phyloP scores from a whole-genome alignment of 2,329 filamentous ascomycete species.

The Epichloe festucae region DNA sequence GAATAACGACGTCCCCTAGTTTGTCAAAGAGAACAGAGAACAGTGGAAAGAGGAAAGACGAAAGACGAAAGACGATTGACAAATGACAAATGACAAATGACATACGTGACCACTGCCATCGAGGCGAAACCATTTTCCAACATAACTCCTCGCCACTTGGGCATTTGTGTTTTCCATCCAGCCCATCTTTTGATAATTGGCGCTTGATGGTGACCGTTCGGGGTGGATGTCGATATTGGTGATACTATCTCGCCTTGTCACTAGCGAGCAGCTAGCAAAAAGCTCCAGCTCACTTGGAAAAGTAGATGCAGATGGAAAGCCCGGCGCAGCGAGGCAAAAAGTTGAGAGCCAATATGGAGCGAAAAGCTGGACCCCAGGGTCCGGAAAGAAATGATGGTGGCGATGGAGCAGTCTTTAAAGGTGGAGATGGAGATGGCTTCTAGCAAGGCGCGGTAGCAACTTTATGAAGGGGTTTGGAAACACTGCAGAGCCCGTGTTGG shows the following conservation, averaged over 20 bases:
- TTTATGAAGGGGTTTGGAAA: not conserved
- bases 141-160: slow-evolving; percentile 48
- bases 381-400: not conserved
- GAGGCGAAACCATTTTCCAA: slow-evolving; percentile 65
- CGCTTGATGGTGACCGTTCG: not conserved
- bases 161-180: slow-evolving; percentile 39
- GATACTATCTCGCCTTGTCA: not conserved
- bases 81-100: slow-evolving; percentile 10
- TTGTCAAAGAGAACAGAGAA: not conserved
- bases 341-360: not conserved
- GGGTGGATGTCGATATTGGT: not conserved
- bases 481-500: not conserved
- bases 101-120: slow-evolving; percentile 73
- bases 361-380: not conserved
- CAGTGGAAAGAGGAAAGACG: not conserved
- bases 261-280: not conserved
- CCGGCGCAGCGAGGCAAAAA: not conserved
- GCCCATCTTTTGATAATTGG: slow-evolving; percentile 23
- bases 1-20: not conserved
- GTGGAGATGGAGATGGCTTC: not conserved
- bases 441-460: not conserved
- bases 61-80: slow-evolving; percentile 17
- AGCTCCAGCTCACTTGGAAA: not conserved
- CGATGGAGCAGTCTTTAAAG: not conserved
- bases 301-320: not conserved